Percentiles rank a stretch among this genome's conserved stretches.
Evolutionary conservation across 768 basidiomycete species (phyloP).

Genomic region (Hericium erinaceus): DNA sequence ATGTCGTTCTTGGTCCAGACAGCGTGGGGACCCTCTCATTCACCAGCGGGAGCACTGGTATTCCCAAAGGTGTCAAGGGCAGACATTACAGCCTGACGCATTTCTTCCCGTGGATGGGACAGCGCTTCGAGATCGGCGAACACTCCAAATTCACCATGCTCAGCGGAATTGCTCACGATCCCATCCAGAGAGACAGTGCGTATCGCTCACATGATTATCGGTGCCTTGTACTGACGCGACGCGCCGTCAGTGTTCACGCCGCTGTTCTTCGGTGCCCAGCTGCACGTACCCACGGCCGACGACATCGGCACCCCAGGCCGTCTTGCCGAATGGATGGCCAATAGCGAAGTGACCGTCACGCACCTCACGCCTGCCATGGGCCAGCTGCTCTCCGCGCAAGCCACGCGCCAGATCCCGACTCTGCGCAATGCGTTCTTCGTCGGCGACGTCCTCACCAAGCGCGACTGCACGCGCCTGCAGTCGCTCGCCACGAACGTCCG

Average conservation of each 20-base stretch:
- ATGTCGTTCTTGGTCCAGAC: constrained; percentile 86
- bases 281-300: constrained; percentile 93
- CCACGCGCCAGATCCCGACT: constrained; percentile 72
- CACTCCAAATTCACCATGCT: constrained; percentile 94
- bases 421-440: constrained; percentile 94
- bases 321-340: constrained; percentile 97
- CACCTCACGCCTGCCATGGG: constrained; percentile 99
- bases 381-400: constrained; percentile 88
- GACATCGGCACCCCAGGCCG: constrained; percentile 96
- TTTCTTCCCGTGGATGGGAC: constrained; percentile 99
- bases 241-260: constrained; percentile 82
- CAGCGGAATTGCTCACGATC: constrained; percentile 97
- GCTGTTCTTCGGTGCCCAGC: constrained; percentile 89
- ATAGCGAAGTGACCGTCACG: constrained; percentile 84
- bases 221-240: constrained; percentile 3
- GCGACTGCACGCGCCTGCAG: constrained; percentile 92
- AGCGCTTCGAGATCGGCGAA: constrained; percentile 66
- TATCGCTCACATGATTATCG: constrained; percentile 10
- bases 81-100: constrained; percentile 95
- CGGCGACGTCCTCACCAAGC: constrained; percentile 97
- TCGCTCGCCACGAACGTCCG: constrained; percentile 84
- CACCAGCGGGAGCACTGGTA: constrained; percentile 95
- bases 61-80: constrained; percentile 96
- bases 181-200: constrained; percentile 97
- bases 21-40: constrained; percentile 91